Evolutionary conservation across 2,329 filamentous ascomycete species (phyloP), one percentile per base, ranked within the genome.

Genomic region (Fusarium chuoi): DNA sequence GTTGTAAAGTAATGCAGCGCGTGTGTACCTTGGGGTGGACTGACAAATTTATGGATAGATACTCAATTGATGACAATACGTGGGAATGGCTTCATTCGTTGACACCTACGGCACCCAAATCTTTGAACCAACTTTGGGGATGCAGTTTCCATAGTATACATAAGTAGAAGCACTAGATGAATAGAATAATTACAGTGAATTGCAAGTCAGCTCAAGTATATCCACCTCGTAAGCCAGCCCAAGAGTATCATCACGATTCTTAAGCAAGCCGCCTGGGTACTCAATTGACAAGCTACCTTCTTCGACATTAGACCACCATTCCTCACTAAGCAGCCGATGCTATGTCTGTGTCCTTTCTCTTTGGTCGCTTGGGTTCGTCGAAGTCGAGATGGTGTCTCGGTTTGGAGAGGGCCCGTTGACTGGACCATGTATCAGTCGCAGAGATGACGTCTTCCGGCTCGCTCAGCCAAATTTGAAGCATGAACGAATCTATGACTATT

Each of bases 261-360:
- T 5, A 22, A n/a, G 36, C 20, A 33, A 55, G 20, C 15, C 2
- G 3, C 1, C 24, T n/a, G 7, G 10, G 7, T 17, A 7, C 20
- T 39, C 9, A 18, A 30, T 13, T 41, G 9, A 6, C 10, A 3
- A 11, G 6, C 8, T 22, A 6, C 8, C 2, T 3, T 9, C 4
- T 13, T 10, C 18, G 1, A 12, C 5, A 10, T 14, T 14, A 8
- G 1, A 2, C 1, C 1, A 7, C 2, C 2, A 1, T 0, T 13
- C 4, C 1, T 11, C 1, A 8, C 41, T 36, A 68, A 0, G 41
- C 41, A 18, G 33, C 52, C 1, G 48, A 13, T 28, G 46, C 36
- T 6, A 5, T 15, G 24, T 54, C 5, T 6, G 14, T 4, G 0
- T 7, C 17, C 15, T 49, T 26, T 1, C 15, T 6, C 5, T 35